A percentile compares a stretch with the other conserved stretches of the same genome.
phyloP scores from a whole-genome alignment of 129 eudicot genomes.

The Flaveria robusta region DNA sequence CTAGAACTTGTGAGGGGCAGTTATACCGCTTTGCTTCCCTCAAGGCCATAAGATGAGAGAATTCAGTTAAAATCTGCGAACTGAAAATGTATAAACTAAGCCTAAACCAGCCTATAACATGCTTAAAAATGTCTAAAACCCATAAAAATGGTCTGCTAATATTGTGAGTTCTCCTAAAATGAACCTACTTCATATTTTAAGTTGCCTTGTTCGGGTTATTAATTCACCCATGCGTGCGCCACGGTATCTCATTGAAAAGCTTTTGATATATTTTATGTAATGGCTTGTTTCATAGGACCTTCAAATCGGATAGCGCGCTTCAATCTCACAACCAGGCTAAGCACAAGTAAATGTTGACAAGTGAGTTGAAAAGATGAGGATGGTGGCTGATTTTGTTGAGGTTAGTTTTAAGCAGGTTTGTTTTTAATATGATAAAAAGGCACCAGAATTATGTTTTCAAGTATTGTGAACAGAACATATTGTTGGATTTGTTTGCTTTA shows the following conservation, averaged over 20 bases:
- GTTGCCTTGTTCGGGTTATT: too few species aligned
- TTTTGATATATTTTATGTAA: not conserved
- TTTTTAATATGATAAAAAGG: constrained; percentile 12
- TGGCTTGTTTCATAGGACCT: constrained; percentile 50
- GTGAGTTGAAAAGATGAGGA: constrained; percentile 8
- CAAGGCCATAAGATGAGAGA: too few species aligned
- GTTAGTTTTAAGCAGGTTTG: constrained; percentile 28
- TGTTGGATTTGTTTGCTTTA: not conserved
- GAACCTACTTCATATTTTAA: too few species aligned
- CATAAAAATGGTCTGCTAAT: too few species aligned
- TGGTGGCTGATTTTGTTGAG: constrained; percentile 31
- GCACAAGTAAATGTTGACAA: constrained; percentile 50
- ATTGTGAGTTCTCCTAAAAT: too few species aligned
- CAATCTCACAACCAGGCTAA: constrained; percentile 79
- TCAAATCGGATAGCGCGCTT: constrained; percentile 63
- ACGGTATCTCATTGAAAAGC: not conserved
- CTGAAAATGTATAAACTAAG: too few species aligned
- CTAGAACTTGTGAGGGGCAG: too few species aligned
- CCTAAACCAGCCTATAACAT: too few species aligned
- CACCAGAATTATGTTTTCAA: not conserved
- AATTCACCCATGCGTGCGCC: too few species aligned
- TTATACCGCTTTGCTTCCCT: too few species aligned
- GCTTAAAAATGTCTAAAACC: too few species aligned
- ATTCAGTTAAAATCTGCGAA: too few species aligned
- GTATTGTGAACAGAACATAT: not conserved